phyloP scores from a whole-genome alignment of 2,329 filamentous ascomycete species.

The Fusarium humuli region DNA sequence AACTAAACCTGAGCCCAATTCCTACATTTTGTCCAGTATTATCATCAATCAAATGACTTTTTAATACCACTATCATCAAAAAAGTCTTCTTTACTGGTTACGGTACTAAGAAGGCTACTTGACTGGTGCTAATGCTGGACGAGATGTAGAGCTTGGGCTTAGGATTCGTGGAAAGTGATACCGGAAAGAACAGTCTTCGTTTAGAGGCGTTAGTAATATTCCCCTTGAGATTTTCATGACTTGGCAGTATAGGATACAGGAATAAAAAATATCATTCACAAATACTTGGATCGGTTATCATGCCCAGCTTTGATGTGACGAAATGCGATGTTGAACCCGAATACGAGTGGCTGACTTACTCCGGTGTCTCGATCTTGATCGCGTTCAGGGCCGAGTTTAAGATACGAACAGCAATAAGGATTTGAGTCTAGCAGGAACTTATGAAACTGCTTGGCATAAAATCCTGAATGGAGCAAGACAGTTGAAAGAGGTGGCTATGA shows the following conservation, averaged over 20 bases:
- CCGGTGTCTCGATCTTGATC: constrained; percentile 6
- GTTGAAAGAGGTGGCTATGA: not conserved
- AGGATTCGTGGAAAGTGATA: not conserved
- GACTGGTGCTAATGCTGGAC: not conserved
- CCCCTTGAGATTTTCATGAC: constrained; percentile 28
- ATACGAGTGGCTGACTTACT: not conserved
- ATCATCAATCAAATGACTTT: not conserved
- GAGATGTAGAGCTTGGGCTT: not conserved
- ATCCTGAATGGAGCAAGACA: not conserved
- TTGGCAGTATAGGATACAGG: constrained; percentile 12
- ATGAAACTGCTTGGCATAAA: not conserved
- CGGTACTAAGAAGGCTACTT: not conserved
- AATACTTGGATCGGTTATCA: not conserved
- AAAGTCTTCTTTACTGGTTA: not conserved
- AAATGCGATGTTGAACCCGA: not conserved
- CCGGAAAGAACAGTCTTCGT: constrained; percentile 8
- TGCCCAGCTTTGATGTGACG: not conserved
- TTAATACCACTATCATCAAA: not conserved
- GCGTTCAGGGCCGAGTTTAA: not conserved
- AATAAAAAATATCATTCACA: constrained; percentile 14
- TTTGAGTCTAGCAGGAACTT: not conserved
- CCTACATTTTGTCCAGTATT: not conserved
- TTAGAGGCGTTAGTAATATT: constrained; percentile 28
- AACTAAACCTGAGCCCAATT: not conserved
- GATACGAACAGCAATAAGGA: not conserved